These are phyloP conservation scores for Ajuga reptans DNA, from an alignment of 305 asterid genomes.

Conservation along the genomic window DNA sequence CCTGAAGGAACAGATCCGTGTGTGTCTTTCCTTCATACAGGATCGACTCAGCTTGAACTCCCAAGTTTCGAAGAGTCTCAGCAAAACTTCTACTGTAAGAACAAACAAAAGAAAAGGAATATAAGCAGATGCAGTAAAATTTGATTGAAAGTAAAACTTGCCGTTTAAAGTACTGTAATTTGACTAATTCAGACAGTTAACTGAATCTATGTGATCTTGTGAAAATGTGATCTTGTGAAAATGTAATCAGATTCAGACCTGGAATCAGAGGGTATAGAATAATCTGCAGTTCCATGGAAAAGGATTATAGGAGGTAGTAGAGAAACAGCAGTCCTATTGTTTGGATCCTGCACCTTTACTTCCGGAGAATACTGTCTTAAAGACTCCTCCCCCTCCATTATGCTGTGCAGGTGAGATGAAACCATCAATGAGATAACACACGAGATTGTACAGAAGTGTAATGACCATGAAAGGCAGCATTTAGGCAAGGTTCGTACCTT, in stretches of 20 bases:
- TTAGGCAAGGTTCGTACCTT: conserved; percentile 38
- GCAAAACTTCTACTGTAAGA: conserved; percentile 56
- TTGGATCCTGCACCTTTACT: conserved; percentile 61
- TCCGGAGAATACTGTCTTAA: conserved; percentile 74
- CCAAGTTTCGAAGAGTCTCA: conserved; percentile 57
- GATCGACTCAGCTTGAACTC: conserved; percentile 63
- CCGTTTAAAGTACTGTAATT: not conserved
- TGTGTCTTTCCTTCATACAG: conserved; percentile 84
- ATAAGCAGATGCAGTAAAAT: not conserved
- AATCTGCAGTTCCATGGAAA: conserved; percentile 92
- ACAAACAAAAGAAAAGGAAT: not conserved
- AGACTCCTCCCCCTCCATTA: conserved; percentile 96
- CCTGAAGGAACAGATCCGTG: conserved; percentile 67
- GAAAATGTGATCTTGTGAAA: not conserved
- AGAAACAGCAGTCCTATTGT: conserved; percentile 45
- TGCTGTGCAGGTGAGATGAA: conserved; percentile 36
- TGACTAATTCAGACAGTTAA: not conserved
- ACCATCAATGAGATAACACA: not conserved
- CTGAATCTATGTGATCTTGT: not conserved
- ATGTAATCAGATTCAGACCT: conserved; percentile 40
- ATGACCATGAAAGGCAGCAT: not conserved
- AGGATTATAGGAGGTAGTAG: conserved; percentile 75
- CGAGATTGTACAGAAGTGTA: conserved; percentile 2
- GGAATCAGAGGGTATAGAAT: conserved; percentile 80
- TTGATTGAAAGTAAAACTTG: not conserved